These are phyloP conservation scores for Populus tremula DNA, from an alignment of 345 rosid genomes.

Conservation along the genomic window DNA sequence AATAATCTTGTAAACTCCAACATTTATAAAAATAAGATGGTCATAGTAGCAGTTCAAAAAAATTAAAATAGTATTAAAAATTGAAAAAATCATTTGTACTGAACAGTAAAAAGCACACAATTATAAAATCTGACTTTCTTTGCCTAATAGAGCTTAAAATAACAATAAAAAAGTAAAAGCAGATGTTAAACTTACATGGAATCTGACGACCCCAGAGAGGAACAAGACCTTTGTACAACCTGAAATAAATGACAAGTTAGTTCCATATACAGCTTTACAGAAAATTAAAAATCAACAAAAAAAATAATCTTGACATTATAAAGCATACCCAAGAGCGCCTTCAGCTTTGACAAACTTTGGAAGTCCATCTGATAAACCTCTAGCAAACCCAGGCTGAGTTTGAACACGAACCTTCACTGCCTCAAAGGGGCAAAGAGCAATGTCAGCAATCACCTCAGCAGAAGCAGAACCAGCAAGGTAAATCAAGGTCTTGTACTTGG, in stretches of 20 bases:
- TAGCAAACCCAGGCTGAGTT: slow-evolving; percentile 99
- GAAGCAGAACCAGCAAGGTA: slow-evolving; percentile 99
- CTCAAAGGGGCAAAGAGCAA: slow-evolving; percentile 97
- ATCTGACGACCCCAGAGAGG: slow-evolving; percentile 99
- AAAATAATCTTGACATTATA: background rate
- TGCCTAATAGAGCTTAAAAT: background rate
- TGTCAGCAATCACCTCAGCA: slow-evolving; percentile 89
- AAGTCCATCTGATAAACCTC: slow-evolving; percentile 89
- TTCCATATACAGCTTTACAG: background rate
- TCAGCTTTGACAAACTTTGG: slow-evolving; percentile 92
- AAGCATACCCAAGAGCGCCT: slow-evolving; percentile 82
- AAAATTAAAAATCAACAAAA: background rate
- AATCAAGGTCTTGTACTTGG: slow-evolving; percentile 91
- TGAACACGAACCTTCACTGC: slow-evolving; percentile 99
- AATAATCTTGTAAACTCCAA: background rate
- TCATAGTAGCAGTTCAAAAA: background rate
- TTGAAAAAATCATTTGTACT: background rate
- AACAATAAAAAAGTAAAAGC: background rate
- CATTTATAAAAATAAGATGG: background rate
- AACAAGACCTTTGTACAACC: slow-evolving; percentile 91
- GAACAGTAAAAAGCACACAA: background rate
- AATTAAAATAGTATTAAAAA: background rate
- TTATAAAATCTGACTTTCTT: background rate
- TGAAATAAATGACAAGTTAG: slow-evolving; percentile 30
- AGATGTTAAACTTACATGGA: slow-evolving; percentile 69